Base-by-base conservation (phyloP, 192 early-diverging fungal genomes). In the Coemansia sp. region DNA sequence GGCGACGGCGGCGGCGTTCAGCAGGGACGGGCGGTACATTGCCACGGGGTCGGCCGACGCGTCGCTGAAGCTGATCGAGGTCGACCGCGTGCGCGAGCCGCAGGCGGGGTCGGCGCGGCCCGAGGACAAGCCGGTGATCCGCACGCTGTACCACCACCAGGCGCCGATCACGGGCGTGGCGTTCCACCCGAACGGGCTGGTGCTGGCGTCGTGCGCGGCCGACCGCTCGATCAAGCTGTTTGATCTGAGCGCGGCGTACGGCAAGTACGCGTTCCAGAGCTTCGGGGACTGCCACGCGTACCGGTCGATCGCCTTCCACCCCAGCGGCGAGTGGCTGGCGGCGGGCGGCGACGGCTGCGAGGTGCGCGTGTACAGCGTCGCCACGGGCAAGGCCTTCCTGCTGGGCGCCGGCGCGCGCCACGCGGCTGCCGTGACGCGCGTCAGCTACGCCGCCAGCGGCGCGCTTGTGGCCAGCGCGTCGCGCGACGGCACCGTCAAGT, bases 181-280 rank as follows among this genome's bases (percentile, higher is more conserved):
- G 35, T 97, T 96, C 72, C 95, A 98, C 72, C 96, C 96, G 3
- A 95, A 96, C 67, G 95, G 95, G 12, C 82, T 91, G 22, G 93
- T 94, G 11, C 84, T 98, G 31, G 96, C 94, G 11, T 90, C 89
- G 41, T 94, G 94, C 72, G 88, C 92, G 2, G 89, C 91, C 35
- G 96, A 98, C 68, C 86, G 82, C 43, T 89, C 86, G 57, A 91
- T 97, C 64, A 95, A 95, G 78, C 83, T 98, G 41, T 98, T 93
- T 70, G 95, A 97, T 77, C 80, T 98, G 54, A 89, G 88, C 38
- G 92, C 88, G 60, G 85, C 91, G 3, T 88, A 89, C 14, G 89
- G 90, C 4, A 97, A 95, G 65, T 71, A 91, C 65, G 86, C 93
- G 14, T 96, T 96, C 71, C 80, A 93, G 64, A 94, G 91, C 79